Percentiles rank a stretch among this genome's conserved stretches.
Evolutionary conservation across 768 basidiomycete species (phyloP).

Genomic region (Suillus subaureus): DNA sequence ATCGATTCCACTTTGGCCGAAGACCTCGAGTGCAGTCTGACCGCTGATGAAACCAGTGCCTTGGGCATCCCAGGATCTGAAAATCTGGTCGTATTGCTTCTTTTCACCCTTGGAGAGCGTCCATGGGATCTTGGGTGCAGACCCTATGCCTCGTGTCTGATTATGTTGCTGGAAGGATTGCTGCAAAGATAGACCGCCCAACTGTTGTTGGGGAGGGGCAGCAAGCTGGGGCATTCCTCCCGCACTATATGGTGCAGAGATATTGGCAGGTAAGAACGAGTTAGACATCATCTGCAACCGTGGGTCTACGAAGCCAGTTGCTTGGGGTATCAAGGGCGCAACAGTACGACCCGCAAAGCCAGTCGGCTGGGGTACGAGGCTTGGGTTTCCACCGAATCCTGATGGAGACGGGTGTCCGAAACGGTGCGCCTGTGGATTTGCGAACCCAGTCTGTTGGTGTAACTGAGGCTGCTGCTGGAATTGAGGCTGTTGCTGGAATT

Average conservation of each 20-base stretch:
- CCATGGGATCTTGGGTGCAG: slow-evolving; percentile 80
- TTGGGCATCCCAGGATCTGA: slow-evolving; percentile 91
- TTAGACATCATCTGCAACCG: slow-evolving; percentile 87
- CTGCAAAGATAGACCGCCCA: slow-evolving; percentile 60
- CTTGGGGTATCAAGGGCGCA: slow-evolving; percentile 64
- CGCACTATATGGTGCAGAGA: slow-evolving; percentile 57
- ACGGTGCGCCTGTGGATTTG: slow-evolving; percentile 56
- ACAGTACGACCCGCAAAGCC: slow-evolving; percentile 53
- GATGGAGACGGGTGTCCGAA: slow-evolving; percentile 34
- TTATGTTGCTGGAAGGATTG: slow-evolving; percentile 90
- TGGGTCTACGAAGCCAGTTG: slow-evolving; percentile 83
- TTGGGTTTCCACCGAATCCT: slow-evolving; percentile 15
- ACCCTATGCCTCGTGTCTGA: slow-evolving; percentile 66
- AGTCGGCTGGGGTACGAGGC: slow-evolving; percentile 24
- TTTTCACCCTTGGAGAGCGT: slow-evolving; percentile 85
- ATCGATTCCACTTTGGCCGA: slow-evolving; percentile 88
- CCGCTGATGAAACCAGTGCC: slow-evolving; percentile 86
- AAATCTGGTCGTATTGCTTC: slow-evolving; percentile 95
- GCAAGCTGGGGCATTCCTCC: slow-evolving; percentile 67
- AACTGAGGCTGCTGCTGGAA: slow-evolving; percentile 48
- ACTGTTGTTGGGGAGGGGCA: slow-evolving; percentile 54
- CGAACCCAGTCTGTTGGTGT: slow-evolving; percentile 49
- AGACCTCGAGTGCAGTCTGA: slow-evolving; percentile 84
- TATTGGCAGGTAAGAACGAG: slow-evolving; percentile 85
- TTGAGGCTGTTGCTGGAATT: too few species aligned